Evolutionary conservation across 179 eudicot genomes (phyloP), one percentile per base, ranked within the genome.

Genomic region (Beta lomatogona): DNA sequence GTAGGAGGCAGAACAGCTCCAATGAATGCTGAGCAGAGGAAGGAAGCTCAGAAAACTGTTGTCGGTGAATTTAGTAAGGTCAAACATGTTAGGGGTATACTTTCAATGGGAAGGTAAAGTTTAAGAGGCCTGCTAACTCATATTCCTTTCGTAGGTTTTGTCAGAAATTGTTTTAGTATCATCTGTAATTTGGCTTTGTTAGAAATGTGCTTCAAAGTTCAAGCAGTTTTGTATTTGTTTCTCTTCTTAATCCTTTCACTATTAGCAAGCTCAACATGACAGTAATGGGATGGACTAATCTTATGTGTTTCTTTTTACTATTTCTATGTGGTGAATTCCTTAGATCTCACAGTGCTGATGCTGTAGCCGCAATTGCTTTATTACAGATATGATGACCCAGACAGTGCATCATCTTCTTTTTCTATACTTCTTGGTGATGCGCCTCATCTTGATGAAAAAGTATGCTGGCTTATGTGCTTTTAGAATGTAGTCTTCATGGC

Each of bases 381-480:
- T 52, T 87, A 72, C 71, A 95, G 99, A 86, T 87, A 88, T 82
- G 85, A 90, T 78, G 99, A 95, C 80, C 99, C 99, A 86, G 84
- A 95, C 89, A 95, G 99, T 88, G 99, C 88, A 80, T 78, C 85
- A 57, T 93, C 98, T 79, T 95, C 98, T 73, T 95, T 95, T 79
- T 95, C 97, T 50, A 92, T 95, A 63, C 99, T 95, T 83, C 95
- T 95, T 59, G 98, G 98, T 80, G 89, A 95, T 86, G 98, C 99
- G 28, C 98, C 98, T 83, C 99, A 95, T 83, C 97, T 93, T 85
- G 97, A 95, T 87, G 90, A 89, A 78, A 79, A 89, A 89, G 98
- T 93, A 85, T 78, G 88, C 14, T 84, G 53, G 73, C 81, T 36
- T 44, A 48, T 86, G 58, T 21, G 66, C 46, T 69, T 19, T 22